These are phyloP conservation scores for Termitomyces sp. DNA, from an alignment of 768 basidiomycete genomes.

Conservation along the genomic window DNA sequence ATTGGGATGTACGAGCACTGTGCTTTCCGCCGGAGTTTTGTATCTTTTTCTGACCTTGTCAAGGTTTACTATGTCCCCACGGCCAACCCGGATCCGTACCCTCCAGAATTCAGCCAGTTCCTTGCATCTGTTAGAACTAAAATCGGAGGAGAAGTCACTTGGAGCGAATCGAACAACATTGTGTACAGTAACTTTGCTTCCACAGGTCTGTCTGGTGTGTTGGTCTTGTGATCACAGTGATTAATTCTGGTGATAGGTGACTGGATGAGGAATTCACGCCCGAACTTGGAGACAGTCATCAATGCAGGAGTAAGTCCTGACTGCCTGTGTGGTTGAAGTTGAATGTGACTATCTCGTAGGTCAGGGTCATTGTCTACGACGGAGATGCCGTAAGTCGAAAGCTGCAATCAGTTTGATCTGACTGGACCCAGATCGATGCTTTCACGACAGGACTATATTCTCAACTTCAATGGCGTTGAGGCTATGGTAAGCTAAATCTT, in stretches of 20 bases:
- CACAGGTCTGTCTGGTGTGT: slow-evolving; percentile 27
- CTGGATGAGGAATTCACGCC: slow-evolving; percentile 50
- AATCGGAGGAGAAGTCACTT: slow-evolving; percentile 40
- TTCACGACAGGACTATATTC: slow-evolving; percentile 37
- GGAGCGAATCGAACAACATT: slow-evolving; percentile 31
- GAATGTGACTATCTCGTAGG: slow-evolving; percentile 13
- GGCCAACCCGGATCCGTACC: slow-evolving; percentile 42
- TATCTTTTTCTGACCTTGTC: not conserved
- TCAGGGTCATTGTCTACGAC: slow-evolving; percentile 45
- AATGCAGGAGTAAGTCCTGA: slow-evolving; percentile 42
- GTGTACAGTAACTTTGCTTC: slow-evolving; percentile 46
- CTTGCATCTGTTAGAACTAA: slow-evolving; percentile 23
- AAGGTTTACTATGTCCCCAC: slow-evolving; percentile 46
- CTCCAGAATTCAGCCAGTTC: slow-evolving; percentile 32
- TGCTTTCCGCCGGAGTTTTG: not conserved
- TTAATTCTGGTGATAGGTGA: slow-evolving; percentile 30
- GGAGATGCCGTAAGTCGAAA: slow-evolving; percentile 44
- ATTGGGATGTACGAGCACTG: slow-evolving; percentile 38
- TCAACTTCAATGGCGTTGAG: slow-evolving; percentile 52
- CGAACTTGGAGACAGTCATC: slow-evolving; percentile 50
- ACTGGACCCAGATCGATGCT: not conserved
- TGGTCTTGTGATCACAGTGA: not conserved
- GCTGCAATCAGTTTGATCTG: not conserved
- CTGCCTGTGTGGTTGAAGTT: not conserved
- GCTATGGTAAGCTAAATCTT: slow-evolving; percentile 36